Evolutionary conservation across 2,329 filamentous ascomycete species (phyloP).

Genomic region (Eurotiales sp.): DNA sequence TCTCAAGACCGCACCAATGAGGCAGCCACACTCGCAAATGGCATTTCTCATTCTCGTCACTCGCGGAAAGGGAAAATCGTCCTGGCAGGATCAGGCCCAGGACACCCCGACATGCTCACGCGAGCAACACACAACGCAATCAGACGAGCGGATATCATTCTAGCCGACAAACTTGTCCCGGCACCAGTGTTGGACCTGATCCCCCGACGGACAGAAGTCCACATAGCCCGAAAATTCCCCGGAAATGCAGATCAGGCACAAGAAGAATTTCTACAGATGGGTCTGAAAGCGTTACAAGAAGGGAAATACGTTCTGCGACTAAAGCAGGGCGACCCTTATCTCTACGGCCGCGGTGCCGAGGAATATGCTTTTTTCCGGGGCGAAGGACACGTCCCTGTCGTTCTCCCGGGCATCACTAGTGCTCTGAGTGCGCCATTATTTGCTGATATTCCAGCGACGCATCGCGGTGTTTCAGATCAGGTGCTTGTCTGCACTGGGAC

Average conservation of each 20-base stretch:
- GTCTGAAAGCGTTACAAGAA: conserved; percentile 62
- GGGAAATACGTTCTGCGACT: conserved; percentile 82
- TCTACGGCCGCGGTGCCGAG: conserved; percentile 92
- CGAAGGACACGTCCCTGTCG: conserved; percentile 65
- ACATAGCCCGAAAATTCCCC: conserved; percentile 95
- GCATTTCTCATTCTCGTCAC: neutral
- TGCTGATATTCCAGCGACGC: conserved; percentile 80
- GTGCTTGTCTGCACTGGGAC: conserved; percentile 96
- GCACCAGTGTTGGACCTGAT: conserved; percentile 82
- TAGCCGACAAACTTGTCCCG: conserved; percentile 59
- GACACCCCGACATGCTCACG: conserved; percentile 87
- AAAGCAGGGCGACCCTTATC: conserved; percentile 95
- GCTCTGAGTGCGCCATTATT: conserved; percentile 85
- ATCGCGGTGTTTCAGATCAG: conserved; percentile 86
- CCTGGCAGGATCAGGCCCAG: conserved; percentile 86
- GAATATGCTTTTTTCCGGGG: conserved; percentile 80
- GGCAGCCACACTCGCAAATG: conserved; percentile 12
- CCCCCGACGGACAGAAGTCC: conserved; percentile 80
- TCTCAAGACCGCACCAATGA: conserved; percentile 27
- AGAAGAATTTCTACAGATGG: conserved; percentile 77
- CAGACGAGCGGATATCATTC: conserved; percentile 44
- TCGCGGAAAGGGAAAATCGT: conserved; percentile 64
- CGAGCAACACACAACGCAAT: conserved; percentile 52
- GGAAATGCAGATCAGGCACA: conserved; percentile 94
- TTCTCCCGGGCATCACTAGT: conserved; percentile 87